Conservation (phyloP, 1,284 basidiomycete species). For the Puccinia triticina region DNA sequence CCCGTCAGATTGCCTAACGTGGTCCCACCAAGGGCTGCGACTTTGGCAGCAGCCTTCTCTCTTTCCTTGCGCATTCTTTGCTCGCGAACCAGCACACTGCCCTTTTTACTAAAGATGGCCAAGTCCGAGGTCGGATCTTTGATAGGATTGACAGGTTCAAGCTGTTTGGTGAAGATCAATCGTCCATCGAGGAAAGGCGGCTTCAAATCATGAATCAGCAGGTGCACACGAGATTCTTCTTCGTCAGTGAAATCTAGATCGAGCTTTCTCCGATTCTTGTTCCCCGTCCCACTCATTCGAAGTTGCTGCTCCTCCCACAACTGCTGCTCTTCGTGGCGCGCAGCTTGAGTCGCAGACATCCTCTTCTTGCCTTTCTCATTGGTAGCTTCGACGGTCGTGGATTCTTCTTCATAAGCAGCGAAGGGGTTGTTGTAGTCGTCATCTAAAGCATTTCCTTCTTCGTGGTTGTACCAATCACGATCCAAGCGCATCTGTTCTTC, state of each 20-base stretch:
- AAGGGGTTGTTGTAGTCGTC: constrained; percentile 54
- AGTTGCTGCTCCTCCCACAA: constrained; percentile 98
- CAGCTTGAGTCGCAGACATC: constrained; percentile 58
- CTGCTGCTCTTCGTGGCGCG: constrained; percentile 86
- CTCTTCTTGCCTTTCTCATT: constrained; percentile 52
- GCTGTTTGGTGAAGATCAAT: constrained; percentile 92
- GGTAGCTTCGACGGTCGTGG: not conserved
- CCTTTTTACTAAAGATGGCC: constrained; percentile 94
- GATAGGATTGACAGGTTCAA: constrained; percentile 96
- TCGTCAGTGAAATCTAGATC: constrained; percentile 83
- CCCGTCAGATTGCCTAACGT: constrained; percentile 95
- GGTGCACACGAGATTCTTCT: constrained; percentile 90
- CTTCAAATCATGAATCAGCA: constrained; percentile 94
- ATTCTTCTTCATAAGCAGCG: constrained; percentile 49
- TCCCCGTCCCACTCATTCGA: constrained; percentile 84
- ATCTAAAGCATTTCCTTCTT: constrained; percentile 79
- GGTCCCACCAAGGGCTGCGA: constrained; percentile 88
- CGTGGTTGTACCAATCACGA: constrained; percentile 88
- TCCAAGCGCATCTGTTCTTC: constrained; percentile 87
- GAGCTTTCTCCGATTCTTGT: constrained; percentile 71
- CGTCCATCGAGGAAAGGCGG: constrained; percentile 97
- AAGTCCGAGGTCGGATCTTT: constrained; percentile 90
- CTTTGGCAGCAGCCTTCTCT: constrained; percentile 90
- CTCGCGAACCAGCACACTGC: constrained; percentile 87
- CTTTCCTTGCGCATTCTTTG: constrained; percentile 93